Percentiles rank a stretch among this genome's conserved stretches.
Evolutionary conservation across 257 asterid genomes (phyloP).

Genomic region (Linderniella brevidens): DNA sequence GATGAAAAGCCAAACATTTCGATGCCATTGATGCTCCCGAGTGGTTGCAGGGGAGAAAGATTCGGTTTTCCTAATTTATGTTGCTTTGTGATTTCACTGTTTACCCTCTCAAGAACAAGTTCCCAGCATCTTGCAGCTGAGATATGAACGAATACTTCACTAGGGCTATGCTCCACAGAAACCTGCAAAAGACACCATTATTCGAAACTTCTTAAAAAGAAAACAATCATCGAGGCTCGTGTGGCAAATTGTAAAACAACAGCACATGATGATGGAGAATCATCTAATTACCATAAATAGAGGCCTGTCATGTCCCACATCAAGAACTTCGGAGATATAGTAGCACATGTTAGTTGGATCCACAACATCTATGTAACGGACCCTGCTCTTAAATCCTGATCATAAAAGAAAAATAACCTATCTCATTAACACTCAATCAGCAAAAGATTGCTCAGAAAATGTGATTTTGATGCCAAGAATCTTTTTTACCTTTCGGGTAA

Average conservation of each 20-base stretch:
- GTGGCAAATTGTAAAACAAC: background rate
- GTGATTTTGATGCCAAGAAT: conserved; percentile 5
- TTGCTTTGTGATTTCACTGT: conserved; percentile 65
- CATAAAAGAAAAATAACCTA: conserved; percentile 13
- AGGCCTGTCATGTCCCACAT: conserved; percentile 66
- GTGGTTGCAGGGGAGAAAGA: conserved; percentile 96
- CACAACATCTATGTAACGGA: conserved; percentile 49
- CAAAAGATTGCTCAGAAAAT: conserved; percentile 6
- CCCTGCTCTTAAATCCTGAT: conserved; percentile 91
- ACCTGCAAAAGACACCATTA: conserved; percentile 28
- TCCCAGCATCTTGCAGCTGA: conserved; percentile 92
- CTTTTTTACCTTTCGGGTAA: conserved; percentile 78
- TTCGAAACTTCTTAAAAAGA: background rate
- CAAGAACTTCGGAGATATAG: conserved; percentile 75
- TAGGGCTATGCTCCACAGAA: conserved; percentile 50
- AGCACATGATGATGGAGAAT: background rate
- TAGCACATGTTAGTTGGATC: conserved; percentile 68
- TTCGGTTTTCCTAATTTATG: conserved; percentile 58
- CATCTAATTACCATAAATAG: conserved; percentile 53
- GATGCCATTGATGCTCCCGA: conserved; percentile 91
- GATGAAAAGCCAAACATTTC: conserved; percentile 96
- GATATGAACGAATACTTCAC: conserved; percentile 60
- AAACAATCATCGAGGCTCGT: background rate
- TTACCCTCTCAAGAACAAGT: conserved; percentile 82
- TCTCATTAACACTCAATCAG: conserved; percentile 9